Conservation (phyloP, 257 asterid species). For the Solanum acaule region DNA sequence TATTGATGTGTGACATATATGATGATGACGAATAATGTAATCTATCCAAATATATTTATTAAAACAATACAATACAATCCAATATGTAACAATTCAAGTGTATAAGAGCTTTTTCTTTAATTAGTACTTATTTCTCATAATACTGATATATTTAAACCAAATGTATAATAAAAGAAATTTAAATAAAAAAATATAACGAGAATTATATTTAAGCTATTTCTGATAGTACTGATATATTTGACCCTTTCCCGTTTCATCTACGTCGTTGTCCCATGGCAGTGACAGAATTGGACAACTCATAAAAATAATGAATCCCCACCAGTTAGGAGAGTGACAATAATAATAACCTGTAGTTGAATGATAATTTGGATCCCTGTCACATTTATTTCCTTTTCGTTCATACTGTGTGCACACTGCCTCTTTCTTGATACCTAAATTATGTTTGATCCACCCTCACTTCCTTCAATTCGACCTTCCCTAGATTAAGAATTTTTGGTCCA, state of each 20-base stretch:
- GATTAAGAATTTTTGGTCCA: neutral
- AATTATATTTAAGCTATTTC: no score
- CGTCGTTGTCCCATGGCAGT: neutral
- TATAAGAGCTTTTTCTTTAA: no score
- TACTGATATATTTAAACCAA: no score
- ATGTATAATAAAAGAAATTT: no score
- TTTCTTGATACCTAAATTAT: neutral
- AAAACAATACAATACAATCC: no score
- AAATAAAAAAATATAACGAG: no score
- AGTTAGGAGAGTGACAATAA: neutral
- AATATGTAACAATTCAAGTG: no score
- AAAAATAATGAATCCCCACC: neutral
- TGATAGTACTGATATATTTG: neutral
- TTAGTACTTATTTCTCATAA: no score
- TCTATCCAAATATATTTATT: no score
- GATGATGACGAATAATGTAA: neutral
- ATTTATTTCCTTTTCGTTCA: neutral
- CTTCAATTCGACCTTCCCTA: neutral
- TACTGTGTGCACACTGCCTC: neutral
- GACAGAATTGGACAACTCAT: slow-evolving; percentile 1
- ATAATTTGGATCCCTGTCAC: neutral
- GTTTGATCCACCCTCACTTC: neutral
- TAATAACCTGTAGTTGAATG: neutral
- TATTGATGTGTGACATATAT: neutral
- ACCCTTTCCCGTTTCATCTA: neutral